Evolutionary conservation across 2,329 filamentous ascomycete genomes (phyloP).

Genomic region (Xylariaceae sp.): DNA sequence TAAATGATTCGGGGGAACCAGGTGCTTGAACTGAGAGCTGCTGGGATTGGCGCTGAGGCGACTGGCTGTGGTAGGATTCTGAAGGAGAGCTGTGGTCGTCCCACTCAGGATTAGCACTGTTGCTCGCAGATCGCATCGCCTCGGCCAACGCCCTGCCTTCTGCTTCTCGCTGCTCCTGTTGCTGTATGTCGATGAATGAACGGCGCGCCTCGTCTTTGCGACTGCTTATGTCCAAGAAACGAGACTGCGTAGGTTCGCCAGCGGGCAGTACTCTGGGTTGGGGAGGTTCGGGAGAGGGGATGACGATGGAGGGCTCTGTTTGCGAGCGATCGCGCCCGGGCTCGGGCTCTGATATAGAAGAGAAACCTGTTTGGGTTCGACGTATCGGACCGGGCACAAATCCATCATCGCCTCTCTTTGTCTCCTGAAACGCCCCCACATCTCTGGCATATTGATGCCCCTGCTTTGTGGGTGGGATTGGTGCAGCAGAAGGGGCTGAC

Average conservation of each 20-base stretch:
- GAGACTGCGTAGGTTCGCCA: conserved; percentile 29
- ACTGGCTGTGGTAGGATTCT: conserved; percentile 23
- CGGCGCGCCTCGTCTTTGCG: conserved; percentile 51
- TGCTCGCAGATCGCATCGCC: conserved; percentile 39
- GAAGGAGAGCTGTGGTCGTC: conserved; percentile 31
- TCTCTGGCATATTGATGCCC: conserved; percentile 26
- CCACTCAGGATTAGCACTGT: conserved; percentile 32
- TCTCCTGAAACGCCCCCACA: conserved; percentile 24
- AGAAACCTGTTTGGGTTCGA: conserved; percentile 57
- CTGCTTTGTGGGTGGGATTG: conserved; percentile 32
- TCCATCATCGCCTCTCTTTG: conserved; percentile 36
- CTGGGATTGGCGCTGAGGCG: conserved; percentile 14
- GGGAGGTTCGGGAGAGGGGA: conserved; percentile 21
- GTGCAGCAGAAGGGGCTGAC: conserved; percentile 34
- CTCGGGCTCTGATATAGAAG: conserved; percentile 32
- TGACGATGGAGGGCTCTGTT: conserved; percentile 7
- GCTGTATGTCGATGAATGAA: conserved; percentile 58
- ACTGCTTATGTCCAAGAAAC: conserved; percentile 36
- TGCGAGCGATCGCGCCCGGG: conserved; percentile 14
- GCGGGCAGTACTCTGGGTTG: conserved; percentile 31
- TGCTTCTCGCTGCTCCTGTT: conserved; percentile 58
- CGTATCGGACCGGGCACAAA: conserved; percentile 55
- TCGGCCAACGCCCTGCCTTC: conserved; percentile 59
- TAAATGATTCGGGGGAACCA: conserved; percentile 16
- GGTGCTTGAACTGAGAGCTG: conserved; percentile 20